Base-by-base conservation (phyloP, 116 monocot species). In the Iris pallida region DNA sequence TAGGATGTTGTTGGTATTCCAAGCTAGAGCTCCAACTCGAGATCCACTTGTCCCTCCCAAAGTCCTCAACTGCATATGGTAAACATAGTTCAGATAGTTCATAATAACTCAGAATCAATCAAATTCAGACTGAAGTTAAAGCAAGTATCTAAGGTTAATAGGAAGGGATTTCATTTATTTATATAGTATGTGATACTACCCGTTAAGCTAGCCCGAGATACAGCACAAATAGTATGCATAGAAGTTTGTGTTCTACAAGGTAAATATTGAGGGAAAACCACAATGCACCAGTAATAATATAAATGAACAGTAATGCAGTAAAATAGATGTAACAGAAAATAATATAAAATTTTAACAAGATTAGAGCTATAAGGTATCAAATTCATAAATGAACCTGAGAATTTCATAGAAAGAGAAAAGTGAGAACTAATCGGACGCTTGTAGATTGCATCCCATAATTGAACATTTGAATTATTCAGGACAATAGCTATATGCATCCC, bases 21-120 rank as follows among this genome's bases (percentile, higher is more conserved):
- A 82, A 15, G 82, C 73, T 7, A 82, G 73, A n/a, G 92, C 75
- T n/a, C 92, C 92, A 17, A 92, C 88, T 30, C 88, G 64, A 52
- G 78, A 82, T 20, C 64, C 13, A 59, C 88, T 88, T 0, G 80
- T 73, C 7, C 82, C 88, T 66, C 64, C 72, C 60, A 91, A 53
- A 8, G 88, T 91, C 68, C 88, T 82, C 68, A 90, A 14, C 79
- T 81, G 81, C 18, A 63, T 30, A 30, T 1, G 30, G 30, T 30
- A 30, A 30, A 30, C 30, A 1, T 30, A 30, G 3, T 30, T 30
- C 30, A 30, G 30, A 30, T 30, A 30, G 30, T 30, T 30, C 30
- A 30, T 3, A 30, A 30, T 30, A 30, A 30, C 30, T 30, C 30
- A 30, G 30, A 30, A 30, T 30, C 47, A 17, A 13, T 65, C 5